Base-by-base conservation (phyloP, 768 basidiomycete genomes). In the Mycena galopus region DNA sequence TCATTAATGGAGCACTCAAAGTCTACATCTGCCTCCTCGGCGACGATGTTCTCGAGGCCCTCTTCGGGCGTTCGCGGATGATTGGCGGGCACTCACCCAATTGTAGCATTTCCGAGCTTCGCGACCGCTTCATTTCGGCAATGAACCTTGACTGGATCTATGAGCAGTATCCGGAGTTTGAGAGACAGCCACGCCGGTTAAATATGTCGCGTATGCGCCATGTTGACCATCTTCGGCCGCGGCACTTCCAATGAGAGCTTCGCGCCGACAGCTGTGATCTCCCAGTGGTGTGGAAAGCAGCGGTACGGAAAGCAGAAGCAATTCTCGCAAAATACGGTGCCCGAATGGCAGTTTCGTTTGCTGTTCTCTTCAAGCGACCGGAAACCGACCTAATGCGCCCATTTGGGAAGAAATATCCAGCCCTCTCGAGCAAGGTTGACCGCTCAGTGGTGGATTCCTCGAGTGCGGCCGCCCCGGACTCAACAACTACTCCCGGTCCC, bases 1-100 rank as follows among this genome's bases (percentile, higher is more conserved):
- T 47, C 60, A 47, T 62, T 25, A 62, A 62, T 19, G 60, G 60
- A 2, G 16, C 44, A 27, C 60, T 62, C 39, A 62, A 62, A 25
- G 60, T 44, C 9, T 35, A 7, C n/a, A n/a, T n/a, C n/a, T n/a
- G n/a, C n/a, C n/a, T n/a, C n/a, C n/a, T n/a, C n/a, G n/a, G n/a
- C n/a, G 35, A 35, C 17, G 42, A 44, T 44, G 42, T 44, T 12
- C 42, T 44, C 19, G 42, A 44, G 19, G 42, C 14, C 14, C 42
- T 44, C 42, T 44, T 44, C 16, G 14, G 42, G 42, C 19, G 42
- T 44, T 44, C 42, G 42, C 42, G 42, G 16, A 44, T 44, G 42
- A 44, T 44, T 44, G 42, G 42, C 42, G 42, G 42, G 19, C 42
- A 44, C 42, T 44, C 42, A 17, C 42, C 42, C 17, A 44, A 44